Conservation (phyloP, 2,329 filamentous ascomycete species). For the Aureobasidium musti region DNA sequence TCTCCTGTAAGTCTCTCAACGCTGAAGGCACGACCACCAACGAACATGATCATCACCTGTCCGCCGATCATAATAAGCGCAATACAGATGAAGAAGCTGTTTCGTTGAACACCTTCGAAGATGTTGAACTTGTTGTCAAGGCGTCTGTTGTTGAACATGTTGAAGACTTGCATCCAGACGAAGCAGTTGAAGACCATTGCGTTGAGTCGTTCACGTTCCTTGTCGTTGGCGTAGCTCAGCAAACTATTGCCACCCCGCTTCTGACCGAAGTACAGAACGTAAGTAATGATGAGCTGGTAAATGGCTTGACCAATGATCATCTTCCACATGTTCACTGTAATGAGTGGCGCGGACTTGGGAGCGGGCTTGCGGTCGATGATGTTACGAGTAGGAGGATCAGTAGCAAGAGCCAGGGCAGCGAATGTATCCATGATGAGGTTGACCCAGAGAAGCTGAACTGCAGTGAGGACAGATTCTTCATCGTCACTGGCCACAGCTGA, state of each 20-base stretch:
- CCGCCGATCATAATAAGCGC: slow-evolving; percentile 84
- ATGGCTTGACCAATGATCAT: slow-evolving; percentile 95
- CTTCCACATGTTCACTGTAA: slow-evolving; percentile 96
- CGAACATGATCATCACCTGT: slow-evolving; percentile 85
- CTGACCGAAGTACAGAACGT: slow-evolving; percentile 79
- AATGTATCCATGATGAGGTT: slow-evolving; percentile 98
- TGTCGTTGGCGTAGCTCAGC: slow-evolving; percentile 56
- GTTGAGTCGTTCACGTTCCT: slow-evolving; percentile 58
- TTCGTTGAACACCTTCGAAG: slow-evolving; percentile 81
- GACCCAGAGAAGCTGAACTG: slow-evolving; percentile 92
- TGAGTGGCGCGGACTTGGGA: slow-evolving; percentile 71
- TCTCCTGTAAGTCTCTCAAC: slow-evolving; percentile 68
- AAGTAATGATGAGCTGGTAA: slow-evolving; percentile 78
- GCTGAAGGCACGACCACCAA: slow-evolving; percentile 79
- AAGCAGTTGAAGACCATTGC: slow-evolving; percentile 97
- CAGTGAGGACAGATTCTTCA: slow-evolving; percentile 76
- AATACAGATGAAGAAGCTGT: slow-evolving; percentile 87
- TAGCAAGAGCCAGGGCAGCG: slow-evolving; percentile 82
- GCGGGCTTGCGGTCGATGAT: slow-evolving; percentile 80
- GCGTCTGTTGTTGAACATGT: slow-evolving; percentile 94
- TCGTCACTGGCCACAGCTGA: slow-evolving; percentile 72
- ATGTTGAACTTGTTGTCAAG: slow-evolving; percentile 96
- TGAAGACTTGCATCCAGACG: slow-evolving; percentile 99
- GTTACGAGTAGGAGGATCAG: slow-evolving; percentile 81
- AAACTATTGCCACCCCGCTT: slow-evolving; percentile 48